phyloP scores from a whole-genome alignment of 805 yeast genomes.

The Debaryomyces castellii region DNA sequence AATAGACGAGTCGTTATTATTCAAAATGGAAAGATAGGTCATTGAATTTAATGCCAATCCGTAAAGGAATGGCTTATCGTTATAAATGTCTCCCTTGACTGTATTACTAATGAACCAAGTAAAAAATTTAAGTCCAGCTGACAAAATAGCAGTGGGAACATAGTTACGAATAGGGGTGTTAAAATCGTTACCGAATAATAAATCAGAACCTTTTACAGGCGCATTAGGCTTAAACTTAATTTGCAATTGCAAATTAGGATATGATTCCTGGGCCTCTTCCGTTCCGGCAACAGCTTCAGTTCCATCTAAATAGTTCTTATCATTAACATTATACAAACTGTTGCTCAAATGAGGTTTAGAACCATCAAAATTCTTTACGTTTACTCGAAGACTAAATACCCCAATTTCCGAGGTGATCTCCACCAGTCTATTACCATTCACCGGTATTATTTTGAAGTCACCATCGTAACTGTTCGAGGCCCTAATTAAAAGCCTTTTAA shows the following conservation, averaged over 20 bases:
- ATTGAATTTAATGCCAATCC: slow-evolving; percentile 62
- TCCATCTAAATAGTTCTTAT: slow-evolving; percentile 23
- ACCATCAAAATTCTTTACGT: slow-evolving; percentile 50
- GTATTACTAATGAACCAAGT: slow-evolving; percentile 62
- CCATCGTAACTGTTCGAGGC: slow-evolving; percentile 27
- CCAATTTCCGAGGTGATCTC: slow-evolving; percentile 40
- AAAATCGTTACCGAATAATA: slow-evolving; percentile 71
- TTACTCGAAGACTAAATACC: slow-evolving; percentile 35
- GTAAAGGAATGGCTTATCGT: slow-evolving; percentile 61
- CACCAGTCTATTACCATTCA: slow-evolving; percentile 41
- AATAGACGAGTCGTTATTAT: slow-evolving; percentile 7
- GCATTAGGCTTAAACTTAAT: slow-evolving; percentile 42
- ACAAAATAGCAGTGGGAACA: slow-evolving; percentile 50
- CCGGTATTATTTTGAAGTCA: slow-evolving; percentile 34
- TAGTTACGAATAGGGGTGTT: slow-evolving; percentile 55
- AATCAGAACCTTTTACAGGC: slow-evolving; percentile 49
- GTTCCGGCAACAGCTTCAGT: neutral
- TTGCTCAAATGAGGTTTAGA: slow-evolving; percentile 32
- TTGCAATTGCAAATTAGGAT: slow-evolving; percentile 32
- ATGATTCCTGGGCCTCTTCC: slow-evolving; percentile 2
- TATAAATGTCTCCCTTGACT: slow-evolving; percentile 59
- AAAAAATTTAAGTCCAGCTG: slow-evolving; percentile 55
- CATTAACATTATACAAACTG: slow-evolving; percentile 31
- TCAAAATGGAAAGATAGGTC: slow-evolving; percentile 41
- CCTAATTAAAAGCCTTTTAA: slow-evolving; percentile 32